Evolutionary conservation across 1,284 basidiomycete genomes (phyloP).

Genomic region (Irpex sp.): DNA sequence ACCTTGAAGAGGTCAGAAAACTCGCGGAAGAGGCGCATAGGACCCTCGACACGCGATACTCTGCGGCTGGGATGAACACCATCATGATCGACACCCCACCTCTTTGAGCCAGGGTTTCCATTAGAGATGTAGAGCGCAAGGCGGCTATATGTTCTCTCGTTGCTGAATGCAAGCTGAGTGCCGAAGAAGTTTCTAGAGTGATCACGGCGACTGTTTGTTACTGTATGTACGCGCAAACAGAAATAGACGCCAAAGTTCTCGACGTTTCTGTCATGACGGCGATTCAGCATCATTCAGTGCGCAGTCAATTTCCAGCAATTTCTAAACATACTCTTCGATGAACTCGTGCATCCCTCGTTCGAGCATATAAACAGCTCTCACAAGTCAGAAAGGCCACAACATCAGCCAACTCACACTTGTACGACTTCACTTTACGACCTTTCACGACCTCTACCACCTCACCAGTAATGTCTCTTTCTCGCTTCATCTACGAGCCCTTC

Average conservation of each 20-base stretch:
- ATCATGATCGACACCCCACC: slow-evolving; percentile 18
- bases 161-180: too few species aligned
- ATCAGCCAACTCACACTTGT: background rate
- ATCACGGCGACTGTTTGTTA: background rate
- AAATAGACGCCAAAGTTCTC: background rate
- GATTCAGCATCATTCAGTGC: background rate
- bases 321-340: background rate
- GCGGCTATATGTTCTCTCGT: too few species aligned
- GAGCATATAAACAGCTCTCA: background rate
- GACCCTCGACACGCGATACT: slow-evolving; percentile 15
- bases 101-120: background rate
- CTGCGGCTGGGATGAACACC: slow-evolving; percentile 2
- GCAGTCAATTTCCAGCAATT: background rate
- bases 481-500: slow-evolving; percentile 18
- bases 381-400: background rate
- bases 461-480: slow-evolving; percentile 14
- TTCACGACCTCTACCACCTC: background rate
- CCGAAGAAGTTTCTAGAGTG: background rate
- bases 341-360: background rate
- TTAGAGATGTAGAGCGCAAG: too few species aligned
- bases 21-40: slow-evolving; percentile 14
- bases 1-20: slow-evolving; percentile 33
- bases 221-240: background rate
- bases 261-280: background rate
- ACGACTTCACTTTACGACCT: background rate